These are phyloP conservation scores for Fusarium decemcellulare DNA, from an alignment of 2,329 filamentous ascomycete genomes.

Conservation along the genomic window DNA sequence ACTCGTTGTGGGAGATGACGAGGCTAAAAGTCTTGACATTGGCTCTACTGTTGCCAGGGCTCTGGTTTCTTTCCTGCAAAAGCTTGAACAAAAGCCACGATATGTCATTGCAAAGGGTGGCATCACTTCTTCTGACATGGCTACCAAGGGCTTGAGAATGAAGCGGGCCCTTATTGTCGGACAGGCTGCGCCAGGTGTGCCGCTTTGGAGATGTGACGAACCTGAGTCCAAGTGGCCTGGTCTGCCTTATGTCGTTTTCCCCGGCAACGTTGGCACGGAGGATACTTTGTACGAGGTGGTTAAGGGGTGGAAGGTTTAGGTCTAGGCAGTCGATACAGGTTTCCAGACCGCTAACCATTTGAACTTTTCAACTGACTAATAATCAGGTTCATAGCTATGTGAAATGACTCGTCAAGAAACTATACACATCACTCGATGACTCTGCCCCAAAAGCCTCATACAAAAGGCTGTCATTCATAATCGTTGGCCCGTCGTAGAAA, in stretches of 20 bases:
- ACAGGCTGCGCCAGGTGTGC: conserved; percentile 70
- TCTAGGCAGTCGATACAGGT: too few relatives aligned
- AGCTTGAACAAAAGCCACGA: conserved; percentile 62
- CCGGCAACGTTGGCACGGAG: conserved; percentile 37
- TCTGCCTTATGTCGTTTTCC: conserved; percentile 59
- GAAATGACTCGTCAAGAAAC: too few relatives aligned
- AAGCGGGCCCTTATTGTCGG: conserved; percentile 68
- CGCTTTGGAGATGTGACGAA: conserved; percentile 72
- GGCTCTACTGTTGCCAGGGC: conserved; percentile 65
- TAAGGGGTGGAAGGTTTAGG: conserved; percentile 21
- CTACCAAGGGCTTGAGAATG: conserved; percentile 69
- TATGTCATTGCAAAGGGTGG: conserved; percentile 73
- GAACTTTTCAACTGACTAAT: too few relatives aligned
- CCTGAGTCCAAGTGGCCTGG: conserved; percentile 63
- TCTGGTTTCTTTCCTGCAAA: conserved; percentile 64
- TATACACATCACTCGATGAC: too few relatives aligned
- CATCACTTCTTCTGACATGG: conserved; percentile 72
- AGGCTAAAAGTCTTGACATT: conserved; percentile 66
- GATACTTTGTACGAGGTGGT: conserved; percentile 38
- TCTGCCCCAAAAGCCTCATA: conserved; percentile 48
- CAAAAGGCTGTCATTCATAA: conserved; percentile 46
- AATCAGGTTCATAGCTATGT: too few relatives aligned
- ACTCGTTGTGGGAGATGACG: conserved; percentile 62
- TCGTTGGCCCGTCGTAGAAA: conserved; percentile 22
- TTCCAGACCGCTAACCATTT: too few relatives aligned